Evolutionary conservation across 495 filamentous ascomycete genomes (phyloP), one percentile per base, ranked within the genome.

Genomic region (Penicillium robsamsonii): DNA sequence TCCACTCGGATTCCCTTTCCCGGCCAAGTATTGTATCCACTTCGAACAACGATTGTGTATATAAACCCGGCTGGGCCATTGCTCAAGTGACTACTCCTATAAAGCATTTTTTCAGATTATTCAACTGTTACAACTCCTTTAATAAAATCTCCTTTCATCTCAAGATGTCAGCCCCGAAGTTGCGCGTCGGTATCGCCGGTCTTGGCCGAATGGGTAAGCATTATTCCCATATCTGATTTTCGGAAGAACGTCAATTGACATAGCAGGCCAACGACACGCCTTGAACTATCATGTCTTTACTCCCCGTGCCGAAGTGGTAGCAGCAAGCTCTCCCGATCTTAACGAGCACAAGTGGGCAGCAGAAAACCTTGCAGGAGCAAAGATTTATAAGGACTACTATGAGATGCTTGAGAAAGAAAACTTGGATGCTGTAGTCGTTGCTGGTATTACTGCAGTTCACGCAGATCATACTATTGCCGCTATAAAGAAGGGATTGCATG

Each of bases 171-270:
- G 55, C 59, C 22, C 62, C 63, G 41, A 75, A 67, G 42, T 68
- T 78, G 45, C 63, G 62, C 35, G 67, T 79, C 46, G 77, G 62
- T 45, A 66, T 70, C 53, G 72, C 73, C 24, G 78, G 78, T 43
- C 70, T 81, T 30, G 78, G 78, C 37, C 76, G 78, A 37, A 78
- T 82, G 71, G 78, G 79, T 46, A 75, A 77, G 46, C 63, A 75
- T 41, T 41, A 12, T 33, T 41, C 13, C 17, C 2, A 17, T n/a
- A n/a, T 18, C 15, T 27, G 17, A 15, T 2, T 41, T n/a, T 18
- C 38, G 5, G 2, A 41, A n/a, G 25, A 10, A 0, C 4, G 7
- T 7, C 1, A 18, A 7, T 18, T 41, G 17, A 41, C 38, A 41
- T 7, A 6, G 5, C 13, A 41, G 38, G 38, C 15, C 38, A 41